Evolutionary conservation across 257 asterid genomes (phyloP), one percentile per base, ranked within the genome.

Genomic region (Ballota nigra): DNA sequence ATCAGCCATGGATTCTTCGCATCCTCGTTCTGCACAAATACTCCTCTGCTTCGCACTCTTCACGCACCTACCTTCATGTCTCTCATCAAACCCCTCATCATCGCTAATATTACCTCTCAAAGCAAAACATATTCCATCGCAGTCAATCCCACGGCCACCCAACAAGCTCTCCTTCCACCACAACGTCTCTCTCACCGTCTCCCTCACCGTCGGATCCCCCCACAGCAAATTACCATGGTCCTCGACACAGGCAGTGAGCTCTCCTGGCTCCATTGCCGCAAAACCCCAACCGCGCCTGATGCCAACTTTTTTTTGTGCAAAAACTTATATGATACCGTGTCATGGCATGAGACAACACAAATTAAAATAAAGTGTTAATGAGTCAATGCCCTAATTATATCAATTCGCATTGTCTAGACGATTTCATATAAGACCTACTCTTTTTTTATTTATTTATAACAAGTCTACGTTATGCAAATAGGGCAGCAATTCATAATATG

Each of bases 171-270:
- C 84, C 61, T 91, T 91, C 78, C 95, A 77, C 71, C 97, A 87
- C 82, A 85, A 87, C 61, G 87, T 89, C 9, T 69, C 96, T 19
- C 84, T 89, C 41, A 89, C 96, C 2, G 86, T 88, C 3, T 56
- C 90, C 12, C 81, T 91, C 70, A 8, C 86, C 19, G 90, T 87
- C 6, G 97, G 97, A 16, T 72, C 96, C 96, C 97, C 24, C 92
- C 93, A 33, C 97, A 91, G 81, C 70, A 67, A 55, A 92, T 83
- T 60, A 84, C 86, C 73, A 87, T 91, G 97, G 96, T 89, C 20
- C 92, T 91, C 73, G 96, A 89, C 78, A 91, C 97, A 22, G 97
- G 96, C 61, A 91, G 97, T 59, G 95, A 89, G 71, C 96, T 91
- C 75, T 81, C 97, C 0, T 89, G 95, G 96, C 89, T 91, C 72